These are phyloP conservation scores for Phytopythium oedochilum DNA, from an alignment of 352 stramenopile genomes.

Conservation along the genomic window DNA sequence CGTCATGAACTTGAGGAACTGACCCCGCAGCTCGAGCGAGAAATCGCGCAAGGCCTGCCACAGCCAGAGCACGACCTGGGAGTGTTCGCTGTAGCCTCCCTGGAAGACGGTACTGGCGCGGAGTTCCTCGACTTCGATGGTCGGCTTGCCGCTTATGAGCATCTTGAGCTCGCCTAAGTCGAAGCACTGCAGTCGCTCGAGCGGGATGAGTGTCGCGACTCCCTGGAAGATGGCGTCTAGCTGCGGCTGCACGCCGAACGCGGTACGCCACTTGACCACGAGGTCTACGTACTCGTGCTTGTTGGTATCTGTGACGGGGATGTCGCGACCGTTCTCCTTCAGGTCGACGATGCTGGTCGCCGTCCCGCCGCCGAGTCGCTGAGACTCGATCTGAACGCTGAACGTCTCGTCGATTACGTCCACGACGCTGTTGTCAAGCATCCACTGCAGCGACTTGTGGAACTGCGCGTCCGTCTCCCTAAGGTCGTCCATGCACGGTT, in stretches of 20 bases:
- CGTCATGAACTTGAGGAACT: conserved; percentile 85
- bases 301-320: conserved; percentile 70
- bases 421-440: conserved; percentile 79
- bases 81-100: conserved; percentile 72
- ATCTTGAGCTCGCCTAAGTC: conserved; percentile 33
- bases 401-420: conserved; percentile 85
- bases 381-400: conserved; percentile 49
- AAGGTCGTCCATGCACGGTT: conserved; percentile 55
- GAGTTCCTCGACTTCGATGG: conserved; percentile 84
- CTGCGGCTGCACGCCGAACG: conserved; percentile 46
- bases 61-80: conserved; percentile 77
- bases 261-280: conserved; percentile 55
- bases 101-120: conserved; percentile 75
- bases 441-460: conserved; percentile 79
- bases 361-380: conserved; percentile 9
- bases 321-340: conserved; percentile 55
- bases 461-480: conserved; percentile 72
- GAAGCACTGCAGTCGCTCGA: conserved; percentile 41
- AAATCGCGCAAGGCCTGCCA: conserved; percentile 82
- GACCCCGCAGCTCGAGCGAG: conserved; percentile 40
- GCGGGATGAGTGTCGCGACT: conserved; percentile 45
- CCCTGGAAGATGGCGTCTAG: conserved; percentile 55
- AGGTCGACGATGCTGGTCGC: conserved; percentile 32
- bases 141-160: conserved; percentile 48
- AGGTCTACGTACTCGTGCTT: conserved; percentile 73